A percentile compares a stretch with the other conserved stretches of the same genome.
phyloP scores from a whole-genome alignment of 345 rosid species.

The Dovyalis caffra region DNA sequence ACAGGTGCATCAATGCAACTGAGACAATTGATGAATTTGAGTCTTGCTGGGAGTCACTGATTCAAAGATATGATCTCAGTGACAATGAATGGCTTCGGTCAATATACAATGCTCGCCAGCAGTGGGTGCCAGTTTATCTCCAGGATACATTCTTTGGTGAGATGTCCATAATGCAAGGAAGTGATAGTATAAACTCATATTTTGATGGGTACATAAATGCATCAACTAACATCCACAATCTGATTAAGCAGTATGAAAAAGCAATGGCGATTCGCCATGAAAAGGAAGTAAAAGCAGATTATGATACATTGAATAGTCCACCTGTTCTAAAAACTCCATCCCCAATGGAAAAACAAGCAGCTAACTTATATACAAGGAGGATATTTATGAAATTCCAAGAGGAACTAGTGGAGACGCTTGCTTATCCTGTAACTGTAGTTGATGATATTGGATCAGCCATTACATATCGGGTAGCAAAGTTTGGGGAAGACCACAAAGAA shows the following conservation, averaged over 20 bases:
- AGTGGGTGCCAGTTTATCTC: conserved; percentile 64
- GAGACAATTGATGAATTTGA: conserved; percentile 55
- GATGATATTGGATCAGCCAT: conserved; percentile 43
- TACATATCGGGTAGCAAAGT: conserved; percentile 52
- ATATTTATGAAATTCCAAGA: conserved; percentile 52
- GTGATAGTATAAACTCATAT: conserved; percentile 61
- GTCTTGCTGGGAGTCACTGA: conserved; percentile 46
- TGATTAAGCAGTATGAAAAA: conserved; percentile 50
- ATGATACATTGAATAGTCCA: conserved; percentile 44
- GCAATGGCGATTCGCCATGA: conserved; percentile 45
- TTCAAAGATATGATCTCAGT: conserved; percentile 46
- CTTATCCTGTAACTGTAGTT: conserved; percentile 42
- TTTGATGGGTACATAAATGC: conserved; percentile 66
- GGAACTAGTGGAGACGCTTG: conserved; percentile 52
- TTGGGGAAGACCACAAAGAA: conserved; percentile 57
- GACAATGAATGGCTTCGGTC: conserved; percentile 65
- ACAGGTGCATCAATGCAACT: conserved; percentile 46
- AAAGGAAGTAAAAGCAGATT: conserved; percentile 56
- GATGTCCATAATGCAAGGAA: conserved; percentile 52
- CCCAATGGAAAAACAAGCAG: conserved; percentile 60
- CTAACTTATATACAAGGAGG: conserved; percentile 47
- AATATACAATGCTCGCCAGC: conserved; percentile 49
- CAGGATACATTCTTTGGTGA: conserved; percentile 63
- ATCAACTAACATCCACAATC: conserved; percentile 48
- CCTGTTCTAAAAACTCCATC: conserved; percentile 53